A percentile compares a stretch with the other conserved stretches of the same genome.
These are phyloP conservation scores for Hyaloscypha variabilis DNA, from an alignment of 495 filamentous ascomycete genomes.

Conservation along the genomic window DNA sequence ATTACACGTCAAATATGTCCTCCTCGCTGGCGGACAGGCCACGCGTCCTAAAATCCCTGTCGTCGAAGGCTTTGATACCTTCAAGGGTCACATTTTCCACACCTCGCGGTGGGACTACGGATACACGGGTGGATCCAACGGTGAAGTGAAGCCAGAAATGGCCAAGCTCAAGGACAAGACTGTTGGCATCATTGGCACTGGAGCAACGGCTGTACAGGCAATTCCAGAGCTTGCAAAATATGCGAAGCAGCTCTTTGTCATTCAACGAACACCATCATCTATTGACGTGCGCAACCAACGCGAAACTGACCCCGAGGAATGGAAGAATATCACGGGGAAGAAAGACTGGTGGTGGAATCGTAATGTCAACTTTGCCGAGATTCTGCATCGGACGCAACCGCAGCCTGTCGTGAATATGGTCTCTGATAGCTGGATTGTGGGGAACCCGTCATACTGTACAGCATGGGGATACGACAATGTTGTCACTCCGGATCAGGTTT, in stretches of 20 bases:
- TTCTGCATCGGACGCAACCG: conserved; percentile 28
- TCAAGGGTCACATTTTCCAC: conserved; percentile 52
- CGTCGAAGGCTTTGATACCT: conserved; percentile 45
- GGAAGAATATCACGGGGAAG: conserved; percentile 37
- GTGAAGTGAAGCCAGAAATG: conserved; percentile 39
- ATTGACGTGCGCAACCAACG: conserved; percentile 52
- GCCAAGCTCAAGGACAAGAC: conserved; percentile 49
- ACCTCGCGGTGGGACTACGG: conserved; percentile 56
- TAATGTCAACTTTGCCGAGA: conserved; percentile 37
- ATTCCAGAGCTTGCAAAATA: conserved; percentile 52
- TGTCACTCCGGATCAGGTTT: conserved; percentile 5
- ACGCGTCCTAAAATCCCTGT: conserved; percentile 47
- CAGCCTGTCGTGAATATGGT: conserved; percentile 24
- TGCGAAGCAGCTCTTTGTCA: conserved; percentile 54
- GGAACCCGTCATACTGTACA: conserved; percentile 3
- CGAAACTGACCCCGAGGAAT: conserved; percentile 49
- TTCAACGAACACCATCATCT: conserved; percentile 57
- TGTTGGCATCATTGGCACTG: conserved; percentile 57
- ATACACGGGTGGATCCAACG: conserved; percentile 53
- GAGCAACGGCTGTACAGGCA: conserved; percentile 56
- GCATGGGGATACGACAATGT: conserved; percentile 7
- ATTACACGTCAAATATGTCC: conserved; percentile 11
- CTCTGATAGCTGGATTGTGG: conserved; percentile 8
- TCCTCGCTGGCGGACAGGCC: not conserved
- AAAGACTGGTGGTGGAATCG: conserved; percentile 49